phyloP scores from a whole-genome alignment of 2,329 filamentous ascomycete genomes.

The Podosphaera leucotricha region DNA sequence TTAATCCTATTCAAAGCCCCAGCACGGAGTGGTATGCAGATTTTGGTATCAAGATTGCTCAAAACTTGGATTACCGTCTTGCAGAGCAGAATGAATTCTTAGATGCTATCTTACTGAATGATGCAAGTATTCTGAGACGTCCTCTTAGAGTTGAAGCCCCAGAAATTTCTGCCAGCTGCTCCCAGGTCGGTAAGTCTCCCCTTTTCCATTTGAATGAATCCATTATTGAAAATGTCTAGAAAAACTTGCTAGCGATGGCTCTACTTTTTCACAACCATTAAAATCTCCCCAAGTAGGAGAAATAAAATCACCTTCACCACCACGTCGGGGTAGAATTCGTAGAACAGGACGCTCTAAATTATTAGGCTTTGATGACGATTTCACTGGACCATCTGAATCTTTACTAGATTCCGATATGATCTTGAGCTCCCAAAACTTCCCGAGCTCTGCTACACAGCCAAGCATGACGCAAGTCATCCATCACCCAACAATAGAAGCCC shows the following conservation, averaged over 20 bases:
- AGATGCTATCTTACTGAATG: constrained; percentile 63
- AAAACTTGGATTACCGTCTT: constrained; percentile 54
- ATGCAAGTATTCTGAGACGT: constrained; percentile 48
- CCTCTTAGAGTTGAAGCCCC: constrained; percentile 32
- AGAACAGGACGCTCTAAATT: constrained; percentile 33
- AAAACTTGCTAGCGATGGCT: background rate
- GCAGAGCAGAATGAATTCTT: constrained; percentile 83
- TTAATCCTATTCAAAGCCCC: constrained; percentile 32
- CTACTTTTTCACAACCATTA: background rate
- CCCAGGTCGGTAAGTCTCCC: constrained; percentile 9
- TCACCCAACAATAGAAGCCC: constrained; percentile 4
- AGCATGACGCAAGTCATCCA: constrained; percentile 14
- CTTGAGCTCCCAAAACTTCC: constrained; percentile 2
- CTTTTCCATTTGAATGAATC: background rate
- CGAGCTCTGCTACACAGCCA: constrained; percentile 15
- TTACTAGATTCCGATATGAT: background rate
- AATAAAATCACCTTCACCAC: constrained; percentile 4
- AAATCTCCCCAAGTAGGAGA: background rate
- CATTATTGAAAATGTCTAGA: background rate
- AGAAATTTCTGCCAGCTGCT: constrained; percentile 10
- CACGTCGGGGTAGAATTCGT: constrained; percentile 16
- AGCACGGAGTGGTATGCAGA: constrained; percentile 40
- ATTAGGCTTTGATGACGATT: constrained; percentile 43
- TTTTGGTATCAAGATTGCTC: constrained; percentile 45
- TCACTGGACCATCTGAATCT: constrained; percentile 3